Percentiles rank a stretch among this genome's conserved stretches.
Conservation (phyloP, 2,329 filamentous ascomycete species). For the Dendrostoma leiphaemia region DNA sequence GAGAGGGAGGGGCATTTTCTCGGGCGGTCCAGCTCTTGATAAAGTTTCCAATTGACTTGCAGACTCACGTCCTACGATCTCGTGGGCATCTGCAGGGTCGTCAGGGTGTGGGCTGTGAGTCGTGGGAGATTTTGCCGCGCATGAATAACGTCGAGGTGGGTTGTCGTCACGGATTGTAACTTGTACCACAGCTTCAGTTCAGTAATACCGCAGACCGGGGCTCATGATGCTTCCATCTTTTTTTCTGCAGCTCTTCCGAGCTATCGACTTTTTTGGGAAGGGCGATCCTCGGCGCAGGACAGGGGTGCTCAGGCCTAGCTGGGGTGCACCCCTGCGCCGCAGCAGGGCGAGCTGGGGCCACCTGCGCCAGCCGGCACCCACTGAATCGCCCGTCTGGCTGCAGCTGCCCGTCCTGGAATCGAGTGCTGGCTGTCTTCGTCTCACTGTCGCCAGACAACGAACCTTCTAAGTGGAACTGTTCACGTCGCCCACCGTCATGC, state of each 20-base stretch:
- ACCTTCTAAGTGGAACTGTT: too few species aligned
- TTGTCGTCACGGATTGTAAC: neutral
- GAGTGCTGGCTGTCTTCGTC: neutral
- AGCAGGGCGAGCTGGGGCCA: too few species aligned
- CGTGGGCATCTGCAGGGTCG: conserved; percentile 15
- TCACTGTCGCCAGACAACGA: neutral
- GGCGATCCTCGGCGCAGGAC: conserved; percentile 1
- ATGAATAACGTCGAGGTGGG: conserved; percentile 4
- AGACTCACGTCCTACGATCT: conserved; percentile 14
- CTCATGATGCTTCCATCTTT: conserved; percentile 17
- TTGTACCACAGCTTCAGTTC: too few species aligned
- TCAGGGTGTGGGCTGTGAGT: too few species aligned
- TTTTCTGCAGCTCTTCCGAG: conserved; percentile 3
- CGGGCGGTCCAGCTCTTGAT: conserved; percentile 24
- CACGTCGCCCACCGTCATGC: neutral
- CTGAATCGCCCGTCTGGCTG: neutral
- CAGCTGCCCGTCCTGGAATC: too few species aligned
- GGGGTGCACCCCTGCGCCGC: neutral
- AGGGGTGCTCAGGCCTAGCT: neutral
- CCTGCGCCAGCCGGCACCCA: too few species aligned
- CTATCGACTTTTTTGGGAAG: neutral
- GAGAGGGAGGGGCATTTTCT: conserved; percentile 47
- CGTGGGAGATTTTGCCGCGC: too few species aligned
- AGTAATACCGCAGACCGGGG: too few species aligned
- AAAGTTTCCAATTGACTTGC: conserved; percentile 32